Evolutionary conservation across 2,329 filamentous ascomycete genomes (phyloP), one percentile per base, ranked within the genome.

Genomic region (Xylariales sp.): DNA sequence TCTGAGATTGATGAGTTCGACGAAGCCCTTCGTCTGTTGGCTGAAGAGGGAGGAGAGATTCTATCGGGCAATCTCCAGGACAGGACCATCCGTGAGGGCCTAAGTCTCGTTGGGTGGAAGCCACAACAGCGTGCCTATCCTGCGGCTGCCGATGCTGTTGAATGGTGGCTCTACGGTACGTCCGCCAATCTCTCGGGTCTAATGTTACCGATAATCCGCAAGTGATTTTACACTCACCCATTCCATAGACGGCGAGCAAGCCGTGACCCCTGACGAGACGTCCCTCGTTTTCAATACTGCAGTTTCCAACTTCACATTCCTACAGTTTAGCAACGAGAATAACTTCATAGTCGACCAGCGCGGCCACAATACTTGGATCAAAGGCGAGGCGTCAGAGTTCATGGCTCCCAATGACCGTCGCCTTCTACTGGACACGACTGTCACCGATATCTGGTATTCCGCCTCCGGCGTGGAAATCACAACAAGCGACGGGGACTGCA

Each of bases 51-150:
- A 6, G 80, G 81, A 1, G 64, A 64, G 1, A 68, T 82, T n/a
- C 60, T 84, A 10, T 66, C 59, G 0, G 60, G 80, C 1, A 82
- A 83, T 47, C 57, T 80, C 7, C 79, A 83, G 48, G 82, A 86
- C 51, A 66, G 70, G 8, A 82, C 71, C 25, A 67, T 70, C n/a
- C 73, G 81, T 18, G 70, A 75, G 1, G 82, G 75, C 0, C 59
- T 84, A 6, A 70, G 68, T 8, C 54, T 82, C n/a, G 72, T 71
- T 0, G 80, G 75, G 1, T 86, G 81, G 80, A 76, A 75, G 39
- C 78, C 80, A 0, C 69, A 66, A 40, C 67, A 66, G 40, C 67
- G 82, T 38, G 73, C 74, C 63, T 62, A 70, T 11, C 35, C 35
- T 9, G 35, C 21, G 12, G 35, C 35, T 16, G 70, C 68, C 3